Base-by-base conservation (phyloP, 352 stramenopile species). In the Phytophthora sp. region DNA sequence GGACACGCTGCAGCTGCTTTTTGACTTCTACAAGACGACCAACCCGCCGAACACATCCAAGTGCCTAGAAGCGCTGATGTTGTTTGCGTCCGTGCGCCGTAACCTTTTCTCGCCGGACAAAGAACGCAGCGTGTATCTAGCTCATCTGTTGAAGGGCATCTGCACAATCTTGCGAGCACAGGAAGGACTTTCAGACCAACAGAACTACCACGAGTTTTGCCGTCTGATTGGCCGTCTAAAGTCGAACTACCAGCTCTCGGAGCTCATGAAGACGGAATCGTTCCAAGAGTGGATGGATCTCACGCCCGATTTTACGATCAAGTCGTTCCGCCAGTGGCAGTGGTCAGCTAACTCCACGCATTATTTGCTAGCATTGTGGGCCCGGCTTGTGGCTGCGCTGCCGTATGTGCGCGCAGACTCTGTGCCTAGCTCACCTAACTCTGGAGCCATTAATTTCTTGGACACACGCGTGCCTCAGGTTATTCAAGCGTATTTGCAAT, bases 201-300 rank as follows among this genome's bases (percentile, higher is more conserved):
- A 99, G 56, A 99, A 99, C 69, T 99, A 99, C 72, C 97, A 99
- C 82, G 91, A 99, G 69, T 99, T 99, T 71, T 99, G 97, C 81
- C 89, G 97, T 30, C 71, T 99, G 10, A 83, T 99, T n/a, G 95
- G 97, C 1, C 79, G 97, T 1, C 70, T 99, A 35, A 99, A 99
- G 80, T 96, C 93, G 5, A 99, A 99, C 74, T 99, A 99, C 76
- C 97, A 99, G 77, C 84, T 99, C 13, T 97, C 88, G 26, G 96
- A 99, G 74, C 82, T 99, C 30, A 97, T 99, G 56, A 98, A 98
- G 64, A 90, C 96, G 11, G 94, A 98, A 7, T 91, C 88, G 32
- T 99, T 99, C 66, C 74, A 97, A 68, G 96, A 99, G 65, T 99
- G 96, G 96, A 92, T 99, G 54, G 91, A 98, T 28, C 84, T 99